phyloP scores from a whole-genome alignment of 2,329 filamentous ascomycete species.

The Trichoderma arundinaceum region DNA sequence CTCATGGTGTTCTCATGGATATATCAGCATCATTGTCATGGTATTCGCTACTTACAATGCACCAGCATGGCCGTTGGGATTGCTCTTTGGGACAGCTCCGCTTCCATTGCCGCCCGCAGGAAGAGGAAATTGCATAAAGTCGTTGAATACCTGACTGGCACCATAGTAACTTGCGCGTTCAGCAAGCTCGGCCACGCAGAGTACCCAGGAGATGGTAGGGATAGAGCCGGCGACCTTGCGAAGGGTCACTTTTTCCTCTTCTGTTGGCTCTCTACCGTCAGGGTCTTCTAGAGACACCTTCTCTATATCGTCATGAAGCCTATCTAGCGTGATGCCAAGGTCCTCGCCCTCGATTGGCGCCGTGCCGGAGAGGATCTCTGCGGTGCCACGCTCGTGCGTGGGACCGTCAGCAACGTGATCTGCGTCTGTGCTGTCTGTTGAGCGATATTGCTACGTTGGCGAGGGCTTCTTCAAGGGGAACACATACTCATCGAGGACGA shows the following conservation, averaged over 20 bases:
- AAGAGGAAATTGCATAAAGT: conserved; percentile 32
- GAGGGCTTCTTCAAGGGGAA: no score
- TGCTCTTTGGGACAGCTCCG: conserved; percentile 29
- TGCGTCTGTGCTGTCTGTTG: conserved; percentile 17
- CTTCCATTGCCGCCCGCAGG: conserved; percentile 25
- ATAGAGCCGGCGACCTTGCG: conserved; percentile 30
- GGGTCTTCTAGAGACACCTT: conserved; percentile 5
- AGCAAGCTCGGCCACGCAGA: conserved; percentile 29
- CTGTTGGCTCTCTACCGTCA: conserved; percentile 27
- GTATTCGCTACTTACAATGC: conserved; percentile 27
- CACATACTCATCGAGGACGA: conserved; percentile 17
- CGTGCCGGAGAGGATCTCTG: conserved; percentile 24
- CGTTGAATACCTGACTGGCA: conserved; percentile 27
- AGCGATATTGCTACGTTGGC: not conserved
- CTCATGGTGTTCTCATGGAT: not conserved
- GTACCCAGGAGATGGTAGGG: conserved; percentile 29
- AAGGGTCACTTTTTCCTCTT: conserved; percentile 21
- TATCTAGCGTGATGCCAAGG: conserved; percentile 1
- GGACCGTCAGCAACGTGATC: conserved; percentile 26
- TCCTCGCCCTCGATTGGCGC: conserved; percentile 22
- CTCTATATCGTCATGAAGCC: conserved; percentile 10
- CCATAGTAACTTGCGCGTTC: conserved; percentile 32
- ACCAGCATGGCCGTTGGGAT: conserved; percentile 31
- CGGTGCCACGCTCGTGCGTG: conserved; percentile 24
- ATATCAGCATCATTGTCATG: not conserved